phyloP scores from a whole-genome alignment of 108 stramenopile genomes.

The Nitzschia palea region DNA sequence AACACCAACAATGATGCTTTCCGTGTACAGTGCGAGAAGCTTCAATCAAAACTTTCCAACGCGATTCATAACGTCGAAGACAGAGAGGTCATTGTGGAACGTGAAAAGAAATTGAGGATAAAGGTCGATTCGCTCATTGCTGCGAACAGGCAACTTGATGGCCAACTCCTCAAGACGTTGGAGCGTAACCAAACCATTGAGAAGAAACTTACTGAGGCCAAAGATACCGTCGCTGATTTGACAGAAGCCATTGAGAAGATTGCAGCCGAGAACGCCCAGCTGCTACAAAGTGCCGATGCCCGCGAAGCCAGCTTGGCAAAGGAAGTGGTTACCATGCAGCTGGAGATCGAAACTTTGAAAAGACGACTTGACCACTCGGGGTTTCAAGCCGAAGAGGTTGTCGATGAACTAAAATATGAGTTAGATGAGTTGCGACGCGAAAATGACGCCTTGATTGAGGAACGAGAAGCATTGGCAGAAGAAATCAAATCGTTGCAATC shows the following conservation, averaged over 20 bases:
- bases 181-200: constrained; percentile 6
- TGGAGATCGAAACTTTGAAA: constrained; percentile 2
- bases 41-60: neutral
- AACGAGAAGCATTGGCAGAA: neutral
- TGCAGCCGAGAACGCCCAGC: neutral
- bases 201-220: neutral
- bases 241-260: neutral
- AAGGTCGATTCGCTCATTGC: neutral
- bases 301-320: constrained; percentile 4
- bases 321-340: constrained; percentile 6
- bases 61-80: neutral
- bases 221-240: neutral
- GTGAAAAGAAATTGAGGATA: neutral
- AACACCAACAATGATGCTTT: neutral
- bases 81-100: neutral
- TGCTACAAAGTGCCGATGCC: neutral
- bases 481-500: too few species aligned
- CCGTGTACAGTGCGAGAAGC: neutral
- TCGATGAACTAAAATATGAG: neutral
- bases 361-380: neutral
- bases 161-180: neutral
- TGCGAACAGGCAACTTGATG: neutral
- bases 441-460: neutral
- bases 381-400: neutral
- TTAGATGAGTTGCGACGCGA: neutral